phyloP scores from a whole-genome alignment of 768 basidiomycete genomes.

The Lactarius psammicola region DNA sequence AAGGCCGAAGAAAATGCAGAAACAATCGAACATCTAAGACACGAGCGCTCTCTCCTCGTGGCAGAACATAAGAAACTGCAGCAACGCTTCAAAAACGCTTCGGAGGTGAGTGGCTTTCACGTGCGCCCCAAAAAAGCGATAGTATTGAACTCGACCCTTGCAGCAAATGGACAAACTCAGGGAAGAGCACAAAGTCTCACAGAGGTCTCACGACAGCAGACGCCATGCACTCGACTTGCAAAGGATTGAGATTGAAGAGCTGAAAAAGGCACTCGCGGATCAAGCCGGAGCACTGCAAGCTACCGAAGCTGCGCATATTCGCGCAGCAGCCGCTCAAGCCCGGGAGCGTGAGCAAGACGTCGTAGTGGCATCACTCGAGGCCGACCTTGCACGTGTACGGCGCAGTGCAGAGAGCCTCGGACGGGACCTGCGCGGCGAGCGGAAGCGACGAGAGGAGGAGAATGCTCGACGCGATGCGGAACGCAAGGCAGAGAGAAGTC shows the following conservation, averaged over 20 bases:
- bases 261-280: conserved; percentile 62
- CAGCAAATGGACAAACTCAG: conserved; percentile 63
- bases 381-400: conserved; percentile 72
- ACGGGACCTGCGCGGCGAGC: conserved; percentile 66
- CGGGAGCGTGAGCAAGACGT: conserved; percentile 61
- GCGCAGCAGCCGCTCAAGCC: conserved; percentile 41
- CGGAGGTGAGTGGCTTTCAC: conserved; percentile 52
- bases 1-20: conserved; percentile 68
- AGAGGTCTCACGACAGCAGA: conserved; percentile 66
- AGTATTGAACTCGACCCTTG: background rate
- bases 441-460: conserved; percentile 63
- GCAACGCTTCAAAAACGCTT: conserved; percentile 58
- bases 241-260: conserved; percentile 69
- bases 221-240: conserved; percentile 73
- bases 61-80: conserved; percentile 74
- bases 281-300: conserved; percentile 62
- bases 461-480: conserved; percentile 46
- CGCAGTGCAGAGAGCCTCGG: conserved; percentile 77
- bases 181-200: conserved; percentile 57
- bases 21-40: conserved; percentile 70
- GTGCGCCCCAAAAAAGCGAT: background rate
- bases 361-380: conserved; percentile 66
- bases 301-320: conserved; percentile 61
- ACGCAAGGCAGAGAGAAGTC: conserved; percentile 50
- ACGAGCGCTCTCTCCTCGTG: conserved; percentile 69